phyloP scores from a whole-genome alignment of 371 early-diverging fungal genomes.

The Sporodiniella umbellata region DNA sequence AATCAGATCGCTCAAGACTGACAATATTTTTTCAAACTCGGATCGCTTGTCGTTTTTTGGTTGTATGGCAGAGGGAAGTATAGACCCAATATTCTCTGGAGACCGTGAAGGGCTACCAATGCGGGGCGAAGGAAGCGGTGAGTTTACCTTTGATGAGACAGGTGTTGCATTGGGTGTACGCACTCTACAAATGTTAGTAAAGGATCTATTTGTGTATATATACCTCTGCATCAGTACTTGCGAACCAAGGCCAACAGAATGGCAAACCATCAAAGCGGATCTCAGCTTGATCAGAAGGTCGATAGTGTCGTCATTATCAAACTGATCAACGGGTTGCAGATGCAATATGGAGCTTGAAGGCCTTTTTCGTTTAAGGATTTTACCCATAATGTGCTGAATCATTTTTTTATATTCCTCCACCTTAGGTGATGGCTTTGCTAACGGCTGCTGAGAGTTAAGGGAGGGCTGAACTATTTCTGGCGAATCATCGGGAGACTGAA shows the following conservation, averaged over 20 bases:
- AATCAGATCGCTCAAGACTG: slow-evolving; percentile 47
- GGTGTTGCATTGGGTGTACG: slow-evolving; percentile 30
- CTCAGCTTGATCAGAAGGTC: slow-evolving; percentile 41
- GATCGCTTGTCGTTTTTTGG: slow-evolving; percentile 15
- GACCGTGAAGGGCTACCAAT: slow-evolving; percentile 19
- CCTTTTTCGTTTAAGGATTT: slow-evolving; percentile 39
- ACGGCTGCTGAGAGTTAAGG: slow-evolving; percentile 3
- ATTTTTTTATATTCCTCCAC: slow-evolving; percentile 40
- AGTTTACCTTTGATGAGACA: slow-evolving; percentile 32
- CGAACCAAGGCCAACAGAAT: slow-evolving; percentile 21
- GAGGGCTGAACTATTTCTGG: slow-evolving; percentile 6
- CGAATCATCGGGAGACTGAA: slow-evolving; percentile 15
- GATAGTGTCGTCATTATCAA: slow-evolving; percentile 45
- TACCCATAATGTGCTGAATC: slow-evolving; percentile 35
- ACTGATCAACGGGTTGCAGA: slow-evolving; percentile 13
- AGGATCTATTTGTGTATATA: not conserved
- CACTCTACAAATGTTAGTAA: slow-evolving; percentile 13
- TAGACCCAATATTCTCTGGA: slow-evolving; percentile 6
- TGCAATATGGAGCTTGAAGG: slow-evolving; percentile 32
- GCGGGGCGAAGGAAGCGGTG: slow-evolving; percentile 31
- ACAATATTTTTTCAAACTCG: slow-evolving; percentile 36
- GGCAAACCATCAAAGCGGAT: slow-evolving; percentile 31
- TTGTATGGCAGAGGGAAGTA: not conserved
- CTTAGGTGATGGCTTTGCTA: slow-evolving; percentile 26
- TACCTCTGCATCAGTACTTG: slow-evolving; percentile 34